Conservation (phyloP, 1,284 basidiomycete genomes). For the Anthracocystis walkeri region DNA sequence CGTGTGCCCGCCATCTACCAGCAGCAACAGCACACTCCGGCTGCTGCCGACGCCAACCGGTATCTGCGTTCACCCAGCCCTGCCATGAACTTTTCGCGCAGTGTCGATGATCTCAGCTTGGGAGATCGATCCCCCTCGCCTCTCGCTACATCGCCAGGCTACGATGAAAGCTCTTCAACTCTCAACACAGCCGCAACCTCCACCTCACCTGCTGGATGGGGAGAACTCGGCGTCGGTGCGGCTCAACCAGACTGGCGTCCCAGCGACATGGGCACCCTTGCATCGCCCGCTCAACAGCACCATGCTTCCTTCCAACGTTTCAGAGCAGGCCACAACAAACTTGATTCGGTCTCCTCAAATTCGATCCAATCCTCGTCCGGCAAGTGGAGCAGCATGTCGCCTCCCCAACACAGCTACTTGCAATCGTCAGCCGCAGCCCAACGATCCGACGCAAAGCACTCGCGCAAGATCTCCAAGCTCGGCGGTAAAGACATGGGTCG, state of each 20-base stretch:
- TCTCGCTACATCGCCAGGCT: conserved; percentile 27
- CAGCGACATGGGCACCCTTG: conserved; percentile 56
- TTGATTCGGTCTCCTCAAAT: conserved; percentile 26
- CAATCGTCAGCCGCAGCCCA: conserved; percentile 18
- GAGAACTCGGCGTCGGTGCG: conserved; percentile 51
- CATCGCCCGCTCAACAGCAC: conserved; percentile 30
- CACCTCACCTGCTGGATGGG: conserved; percentile 47
- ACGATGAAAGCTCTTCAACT: conserved; percentile 39
- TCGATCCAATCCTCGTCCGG: conserved; percentile 27
- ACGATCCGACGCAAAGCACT: conserved; percentile 22
- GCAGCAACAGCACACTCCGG: conserved; percentile 22
- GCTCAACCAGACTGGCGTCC: conserved; percentile 49
- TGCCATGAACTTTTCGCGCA: conserved; percentile 56
- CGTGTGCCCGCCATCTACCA: conserved; percentile 44
- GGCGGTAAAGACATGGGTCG: conserved; percentile 36
- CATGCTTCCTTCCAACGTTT: conserved; percentile 26
- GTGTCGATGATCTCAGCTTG: conserved; percentile 60
- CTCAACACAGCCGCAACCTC: conserved; percentile 20
- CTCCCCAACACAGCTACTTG: conserved; percentile 30
- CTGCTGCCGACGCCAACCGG: conserved; percentile 36
- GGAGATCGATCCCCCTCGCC: conserved; percentile 30
- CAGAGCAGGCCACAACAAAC: conserved; percentile 30
- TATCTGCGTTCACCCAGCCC: conserved; percentile 58
- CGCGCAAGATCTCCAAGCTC: conserved; percentile 54
- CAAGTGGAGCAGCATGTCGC: conserved; percentile 45